phyloP scores from a whole-genome alignment of 139 green algal genomes.

The Coelastrella sp. region DNA sequence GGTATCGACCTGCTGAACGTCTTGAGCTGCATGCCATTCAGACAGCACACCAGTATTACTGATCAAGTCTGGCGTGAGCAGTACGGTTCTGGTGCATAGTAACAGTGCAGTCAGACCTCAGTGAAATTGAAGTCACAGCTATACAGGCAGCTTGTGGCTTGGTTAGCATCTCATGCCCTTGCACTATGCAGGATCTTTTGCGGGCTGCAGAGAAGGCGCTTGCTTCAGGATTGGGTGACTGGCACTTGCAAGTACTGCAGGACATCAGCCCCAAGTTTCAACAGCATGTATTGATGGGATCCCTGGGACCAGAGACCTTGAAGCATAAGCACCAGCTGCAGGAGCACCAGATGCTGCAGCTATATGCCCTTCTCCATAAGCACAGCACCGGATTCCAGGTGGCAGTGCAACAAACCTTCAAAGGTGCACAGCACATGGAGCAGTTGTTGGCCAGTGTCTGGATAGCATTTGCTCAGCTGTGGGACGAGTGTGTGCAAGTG shows the following conservation, averaged over 20 bases:
- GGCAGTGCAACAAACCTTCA: constrained; percentile 1
- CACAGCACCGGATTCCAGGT: constrained; percentile 40
- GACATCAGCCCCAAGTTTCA: constrained; percentile 27
- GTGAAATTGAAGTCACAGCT: no score
- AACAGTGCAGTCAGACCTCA: no score
- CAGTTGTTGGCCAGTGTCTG: constrained; percentile 42
- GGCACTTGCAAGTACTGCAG: constrained; percentile 43
- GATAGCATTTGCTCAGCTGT: constrained; percentile 43
- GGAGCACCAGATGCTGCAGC: constrained; percentile 28
- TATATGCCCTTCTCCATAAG: constrained; percentile 44
- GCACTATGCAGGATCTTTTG: constrained; percentile 33
- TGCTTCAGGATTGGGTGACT: constrained; percentile 44
- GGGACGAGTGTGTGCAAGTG: constrained; percentile 46
- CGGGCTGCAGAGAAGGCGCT: constrained; percentile 37
- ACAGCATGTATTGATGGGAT: constrained; percentile 37
- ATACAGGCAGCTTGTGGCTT: no score
- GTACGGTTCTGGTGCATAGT: no score
- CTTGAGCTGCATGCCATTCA: no score
- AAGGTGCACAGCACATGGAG: constrained; percentile 35
- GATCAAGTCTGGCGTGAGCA: no score
- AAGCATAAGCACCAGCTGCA: constrained; percentile 36
- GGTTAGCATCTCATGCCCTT: neutral
- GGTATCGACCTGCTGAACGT: no score
- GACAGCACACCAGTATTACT: no score
- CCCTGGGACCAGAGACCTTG: constrained; percentile 42